Conservation (phyloP, 495 filamentous ascomycete genomes). For the Neurospora sp. region DNA sequence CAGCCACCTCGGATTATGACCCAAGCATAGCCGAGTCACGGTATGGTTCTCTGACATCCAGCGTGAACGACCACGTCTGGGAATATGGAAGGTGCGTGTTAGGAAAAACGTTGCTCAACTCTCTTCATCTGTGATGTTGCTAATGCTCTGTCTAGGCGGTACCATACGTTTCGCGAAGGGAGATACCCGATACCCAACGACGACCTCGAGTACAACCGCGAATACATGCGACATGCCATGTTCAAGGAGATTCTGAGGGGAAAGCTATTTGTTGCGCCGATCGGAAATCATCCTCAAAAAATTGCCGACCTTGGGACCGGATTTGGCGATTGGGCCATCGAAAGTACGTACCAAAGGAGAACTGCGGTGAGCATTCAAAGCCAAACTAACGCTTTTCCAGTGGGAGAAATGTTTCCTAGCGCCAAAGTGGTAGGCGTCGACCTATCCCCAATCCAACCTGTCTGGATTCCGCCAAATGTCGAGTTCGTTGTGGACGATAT, state of each 20-base stretch:
- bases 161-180: slow-evolving; percentile 23
- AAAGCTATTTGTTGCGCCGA: slow-evolving; percentile 49
- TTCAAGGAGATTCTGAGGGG: slow-evolving; percentile 47
- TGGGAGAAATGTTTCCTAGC: slow-evolving; percentile 43
- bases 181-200: slow-evolving; percentile 30
- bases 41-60: slow-evolving; percentile 24
- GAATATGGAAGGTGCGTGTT: slow-evolving; percentile 24
- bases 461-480: slow-evolving; percentile 44
- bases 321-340: slow-evolving; percentile 52
- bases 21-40: slow-evolving; percentile 14
- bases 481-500: slow-evolving; percentile 53
- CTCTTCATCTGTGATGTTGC: not conserved
- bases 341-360: slow-evolving; percentile 34
- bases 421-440: slow-evolving; percentile 53
- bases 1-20: slow-evolving; percentile 24
- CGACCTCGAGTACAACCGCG: slow-evolving; percentile 25
- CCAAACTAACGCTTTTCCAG: slow-evolving; percentile 20
- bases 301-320: slow-evolving; percentile 63
- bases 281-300: slow-evolving; percentile 43
- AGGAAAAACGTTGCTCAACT: not conserved
- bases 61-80: slow-evolving; percentile 23
- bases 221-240: slow-evolving; percentile 47
- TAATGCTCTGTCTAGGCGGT: slow-evolving; percentile 13
- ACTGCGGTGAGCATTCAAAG: not conserved
- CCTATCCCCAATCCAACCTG: slow-evolving; percentile 50